Evolutionary conservation across 2,329 filamentous ascomycete species (phyloP), one percentile per base, ranked within the genome.

Genomic region (Pestalotiopsis sp.): DNA sequence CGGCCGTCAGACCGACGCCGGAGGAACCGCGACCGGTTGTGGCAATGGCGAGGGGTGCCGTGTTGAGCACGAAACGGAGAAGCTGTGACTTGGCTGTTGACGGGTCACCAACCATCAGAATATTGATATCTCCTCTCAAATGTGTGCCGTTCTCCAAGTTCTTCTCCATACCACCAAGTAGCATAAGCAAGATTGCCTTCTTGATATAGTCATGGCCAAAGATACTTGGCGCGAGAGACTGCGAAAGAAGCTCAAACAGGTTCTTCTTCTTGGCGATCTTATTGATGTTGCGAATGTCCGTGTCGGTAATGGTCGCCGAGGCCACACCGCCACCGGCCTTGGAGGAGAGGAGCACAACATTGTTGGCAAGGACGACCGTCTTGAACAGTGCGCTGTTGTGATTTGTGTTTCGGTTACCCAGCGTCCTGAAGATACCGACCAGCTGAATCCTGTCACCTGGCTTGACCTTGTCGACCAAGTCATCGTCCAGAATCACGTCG

Each of bases 61-160:
- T 99, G 79, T 99, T 99, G 72, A 98, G 88, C 13, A 99, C 96
- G 76, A 99, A 99, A 31, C 96, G 93, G 57, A 99, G 87, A 67
- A 99, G 88, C 79, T 99, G 96, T n/a, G 96, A 99, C 80, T 99
- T 99, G 70, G 96, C 96, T 0, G 96, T 99, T 0, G 96, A 99
- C 3, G 96, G 96, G 80, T 99, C 96, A 82, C 96, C 96, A 58
- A 99, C 95, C 96, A 99, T 98, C 64, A 99, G 87, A 73, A 99
- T 97, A 80, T 99, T 99, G 83, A 99, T 98, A 77, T 99, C 96
- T 84, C 96, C 96, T 87, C 96, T 92, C 79, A 99, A 83, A 88
- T 99, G 96, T 1, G 96, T 98, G 69, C 96, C 96, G 75, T 99
- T 99, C 72, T 98, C 96, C 68, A 99, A 82, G 76, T 99, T 99